Base-by-base conservation (phyloP, 768 basidiomycete genomes). In the Termitomyces sp. region DNA sequence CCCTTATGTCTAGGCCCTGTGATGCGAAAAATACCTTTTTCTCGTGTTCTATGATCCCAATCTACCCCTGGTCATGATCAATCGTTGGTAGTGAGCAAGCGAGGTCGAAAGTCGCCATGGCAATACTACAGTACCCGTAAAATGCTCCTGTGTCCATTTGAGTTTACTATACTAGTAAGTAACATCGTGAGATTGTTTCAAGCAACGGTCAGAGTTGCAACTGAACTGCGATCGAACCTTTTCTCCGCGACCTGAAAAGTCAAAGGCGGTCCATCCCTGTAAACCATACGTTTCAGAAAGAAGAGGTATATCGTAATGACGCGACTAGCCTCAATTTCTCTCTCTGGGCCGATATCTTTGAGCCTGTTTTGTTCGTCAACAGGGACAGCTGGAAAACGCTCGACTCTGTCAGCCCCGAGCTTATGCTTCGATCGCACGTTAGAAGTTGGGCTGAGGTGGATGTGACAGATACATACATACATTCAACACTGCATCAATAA, bases 401-500 rank as follows among this genome's bases (percentile, higher is more conserved):
- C 94, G 9, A 69, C 63, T 63, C 83, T 76, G 68, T 97, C 94
- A 12, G 84, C 94, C 35, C 94, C 94, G 39, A 92, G 73, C 73
- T 94, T 90, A 64, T 91, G 89, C 90, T 91, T 59, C 37, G 46
- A 40, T n/a, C 11, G 16, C 19, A 48, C 23, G 27, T 57, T 39
- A 40, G 65, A 42, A 61, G 59, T 19, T 49, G 37, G 63, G 34
- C 14, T 35, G 32, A 16, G 12, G n/a, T 30, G 27, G 17, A 30
- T 19, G 9, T 17, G 52, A 19, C 12, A 40, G 30, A 56, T 41
- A 44, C 34, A 37, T 28, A 3, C 74, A 66, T 60, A 94, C 94
- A 70, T 95, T 95, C 57, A 98, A 76, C 3, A 98, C 91, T 1
- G 92, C 92, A 62, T 96, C 94, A 47, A 94, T 85, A 25, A 92